A percentile compares a stretch with the other conserved stretches of the same genome.
These are phyloP conservation scores for Podospora didyma DNA, from an alignment of 495 filamentous ascomycete species.

Conservation along the genomic window DNA sequence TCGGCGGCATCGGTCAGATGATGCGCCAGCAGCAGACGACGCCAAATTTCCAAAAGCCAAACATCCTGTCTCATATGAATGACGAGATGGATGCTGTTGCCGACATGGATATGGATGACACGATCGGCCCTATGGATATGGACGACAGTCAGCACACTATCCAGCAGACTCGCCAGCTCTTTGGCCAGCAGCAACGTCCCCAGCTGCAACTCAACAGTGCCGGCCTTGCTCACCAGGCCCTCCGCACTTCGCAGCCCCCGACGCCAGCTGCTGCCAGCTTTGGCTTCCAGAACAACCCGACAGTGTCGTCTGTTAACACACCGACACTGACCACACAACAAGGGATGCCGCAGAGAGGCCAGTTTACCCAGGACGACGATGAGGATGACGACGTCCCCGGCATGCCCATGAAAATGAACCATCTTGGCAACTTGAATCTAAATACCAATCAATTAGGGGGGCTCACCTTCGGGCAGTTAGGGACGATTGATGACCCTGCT, in stretches of 20 bases:
- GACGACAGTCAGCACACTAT: slow-evolving; percentile 58
- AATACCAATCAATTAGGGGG: slow-evolving; percentile 44
- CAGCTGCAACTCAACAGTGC: slow-evolving; percentile 67
- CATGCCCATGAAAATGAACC: slow-evolving; percentile 59
- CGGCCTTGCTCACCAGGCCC: slow-evolving; percentile 68
- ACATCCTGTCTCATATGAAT: slow-evolving; percentile 36
- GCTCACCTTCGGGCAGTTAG: slow-evolving; percentile 25
- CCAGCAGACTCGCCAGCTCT: slow-evolving; percentile 56
- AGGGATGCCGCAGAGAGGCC: slow-evolving; percentile 34
- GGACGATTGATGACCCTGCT: slow-evolving; percentile 91
- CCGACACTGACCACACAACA: slow-evolving; percentile 73
- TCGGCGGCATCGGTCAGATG: slow-evolving; percentile 41
- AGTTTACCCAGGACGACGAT: slow-evolving; percentile 48
- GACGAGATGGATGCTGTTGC: slow-evolving; percentile 84
- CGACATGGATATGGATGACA: slow-evolving; percentile 96
- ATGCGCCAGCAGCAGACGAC: slow-evolving; percentile 42
- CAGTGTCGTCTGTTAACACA: slow-evolving; percentile 95
- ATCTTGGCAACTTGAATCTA: slow-evolving; percentile 45
- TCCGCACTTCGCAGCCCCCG: slow-evolving; percentile 78
- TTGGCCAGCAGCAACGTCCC: slow-evolving; percentile 70
- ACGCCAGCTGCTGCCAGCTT: slow-evolving; percentile 74
- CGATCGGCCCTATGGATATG: slow-evolving; percentile 58
- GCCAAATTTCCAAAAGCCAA: slow-evolving; percentile 24
- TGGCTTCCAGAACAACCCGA: slow-evolving; percentile 87
- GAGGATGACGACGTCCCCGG: slow-evolving; percentile 55